phyloP scores from a whole-genome alignment of 2,329 filamentous ascomycete genomes.

The Thelonectria rubi region DNA sequence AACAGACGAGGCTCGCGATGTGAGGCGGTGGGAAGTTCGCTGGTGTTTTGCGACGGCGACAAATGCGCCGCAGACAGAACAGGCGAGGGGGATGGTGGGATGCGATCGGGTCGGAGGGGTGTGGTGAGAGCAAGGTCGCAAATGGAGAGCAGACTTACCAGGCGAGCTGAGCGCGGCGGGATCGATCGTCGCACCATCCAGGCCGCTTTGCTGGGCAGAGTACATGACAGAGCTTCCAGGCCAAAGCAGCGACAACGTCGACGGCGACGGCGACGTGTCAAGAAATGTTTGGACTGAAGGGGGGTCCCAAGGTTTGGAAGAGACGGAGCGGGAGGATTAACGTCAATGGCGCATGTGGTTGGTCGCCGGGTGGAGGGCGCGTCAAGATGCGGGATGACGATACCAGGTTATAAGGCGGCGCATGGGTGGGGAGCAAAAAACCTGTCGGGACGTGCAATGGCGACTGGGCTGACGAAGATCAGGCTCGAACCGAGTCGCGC shows the following conservation, averaged over 20 bases:
- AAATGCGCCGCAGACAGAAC: neutral
- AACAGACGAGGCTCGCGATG: conserved; percentile 19
- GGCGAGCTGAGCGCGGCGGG: conserved; percentile 84
- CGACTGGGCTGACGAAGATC: conserved; percentile 33
- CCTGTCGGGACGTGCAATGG: conserved; percentile 33
- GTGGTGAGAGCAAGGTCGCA: conserved; percentile 28
- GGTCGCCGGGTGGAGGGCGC: conserved; percentile 50
- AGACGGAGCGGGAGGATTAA: conserved; percentile 53
- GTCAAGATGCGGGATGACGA: conserved; percentile 37
- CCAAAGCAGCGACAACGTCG: conserved; percentile 36
- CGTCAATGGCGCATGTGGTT: conserved; percentile 62
- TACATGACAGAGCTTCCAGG: conserved; percentile 49
- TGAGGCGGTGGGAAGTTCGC: neutral
- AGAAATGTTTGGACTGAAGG: conserved; percentile 64
- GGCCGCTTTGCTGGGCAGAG: conserved; percentile 68
- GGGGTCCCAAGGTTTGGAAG: conserved; percentile 49
- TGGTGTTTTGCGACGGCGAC: conserved; percentile 22
- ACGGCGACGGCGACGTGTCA: conserved; percentile 67
- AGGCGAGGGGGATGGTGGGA: conserved; percentile 18
- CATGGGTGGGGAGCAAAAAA: conserved; percentile 29
- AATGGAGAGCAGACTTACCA: conserved; percentile 63
- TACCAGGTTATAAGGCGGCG: conserved; percentile 39
- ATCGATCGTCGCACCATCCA: conserved; percentile 90
- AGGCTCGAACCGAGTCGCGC: conserved; percentile 26
- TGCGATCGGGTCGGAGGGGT: conserved; percentile 27